Base-by-base conservation (phyloP, 2,329 filamentous ascomycete species). In the Exophiala spinifera region DNA sequence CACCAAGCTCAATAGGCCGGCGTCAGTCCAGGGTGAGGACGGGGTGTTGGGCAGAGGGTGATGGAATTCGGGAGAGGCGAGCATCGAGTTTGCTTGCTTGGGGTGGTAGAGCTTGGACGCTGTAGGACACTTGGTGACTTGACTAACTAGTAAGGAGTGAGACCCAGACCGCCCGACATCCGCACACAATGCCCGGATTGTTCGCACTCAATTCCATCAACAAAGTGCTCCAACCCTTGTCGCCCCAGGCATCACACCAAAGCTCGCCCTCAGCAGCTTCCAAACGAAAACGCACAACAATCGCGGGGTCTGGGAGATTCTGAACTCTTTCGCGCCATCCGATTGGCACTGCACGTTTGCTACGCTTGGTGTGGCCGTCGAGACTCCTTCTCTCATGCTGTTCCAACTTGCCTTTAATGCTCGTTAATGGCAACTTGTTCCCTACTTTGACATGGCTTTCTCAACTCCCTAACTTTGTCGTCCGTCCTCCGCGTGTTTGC, bases 391-490 rank as follows among this genome's bases (percentile, higher is more conserved):
- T 44, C 23, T 13, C 20, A 14, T 15, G 19, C 20, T 44, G 23
- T 37, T n/a, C 28, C 45, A 47, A 53, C 51, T 53, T 53, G 34
- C 51, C 51, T 43, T 40, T 37, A 21, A 21, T 23, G 51, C 37
- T 44, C 44, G 46, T 43, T 48, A 53, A 48, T 48, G 51, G 51
- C 44, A 53, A 53, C 28, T 53, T 23, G 37, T 44, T 46, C 45
- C 47, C n/a, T 42, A 11, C 13, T 13, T 52, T 42, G 34, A 46
- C 43, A 23, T 39, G 20, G 19, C 34, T 39, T 39, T 46, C 39
- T 44, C 25, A 36, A 33, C n/a, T 23, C 21, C 34, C 47, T 56
- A 39, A 45, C 43, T 48, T 44, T 31, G 23, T 43, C 39, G 34
- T 34, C 34, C 42, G 55, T 57, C 55, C 48, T 53, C 49, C 55